phyloP scores from a whole-genome alignment of 371 early-diverging fungal genomes.

The Actinomucor elegans region DNA sequence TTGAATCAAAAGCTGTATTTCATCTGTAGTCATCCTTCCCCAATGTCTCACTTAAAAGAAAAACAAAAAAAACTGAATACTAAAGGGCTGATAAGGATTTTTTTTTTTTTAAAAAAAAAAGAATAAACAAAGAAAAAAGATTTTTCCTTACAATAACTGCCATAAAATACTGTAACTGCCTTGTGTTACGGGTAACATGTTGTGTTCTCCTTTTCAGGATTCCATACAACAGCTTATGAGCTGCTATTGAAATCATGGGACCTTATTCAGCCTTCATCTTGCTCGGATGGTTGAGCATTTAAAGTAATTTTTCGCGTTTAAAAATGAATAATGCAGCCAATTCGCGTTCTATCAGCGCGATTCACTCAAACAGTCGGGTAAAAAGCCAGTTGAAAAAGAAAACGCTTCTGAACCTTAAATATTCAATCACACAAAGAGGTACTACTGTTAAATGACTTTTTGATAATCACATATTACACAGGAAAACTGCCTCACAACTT shows the following conservation, averaged over 20 bases:
- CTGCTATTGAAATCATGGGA: constrained; percentile 1
- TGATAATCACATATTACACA: too few species aligned
- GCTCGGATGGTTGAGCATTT: too few species aligned
- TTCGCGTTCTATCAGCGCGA: too few species aligned
- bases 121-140: not conserved
- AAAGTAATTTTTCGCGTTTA: too few species aligned
- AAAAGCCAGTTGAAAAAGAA: too few species aligned
- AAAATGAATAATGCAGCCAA: too few species aligned
- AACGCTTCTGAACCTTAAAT: too few species aligned
- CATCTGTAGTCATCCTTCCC: constrained; percentile 21
- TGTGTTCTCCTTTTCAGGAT: constrained; percentile 3
- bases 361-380: too few species aligned
- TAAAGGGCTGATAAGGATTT: too few species aligned
- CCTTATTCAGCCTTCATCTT: not conserved
- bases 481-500: too few species aligned
- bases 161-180: constrained; percentile 7
- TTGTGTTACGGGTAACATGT: constrained; percentile 2
- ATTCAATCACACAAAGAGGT: too few species aligned
- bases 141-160: not conserved
- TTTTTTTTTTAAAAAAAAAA: not conserved
- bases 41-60: not conserved
- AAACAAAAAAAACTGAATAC: not conserved
- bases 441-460: too few species aligned
- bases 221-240: not conserved
- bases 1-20: constrained; percentile 16